Conservation (phyloP, 345 rosid genomes). For the Microcos paniculata region DNA sequence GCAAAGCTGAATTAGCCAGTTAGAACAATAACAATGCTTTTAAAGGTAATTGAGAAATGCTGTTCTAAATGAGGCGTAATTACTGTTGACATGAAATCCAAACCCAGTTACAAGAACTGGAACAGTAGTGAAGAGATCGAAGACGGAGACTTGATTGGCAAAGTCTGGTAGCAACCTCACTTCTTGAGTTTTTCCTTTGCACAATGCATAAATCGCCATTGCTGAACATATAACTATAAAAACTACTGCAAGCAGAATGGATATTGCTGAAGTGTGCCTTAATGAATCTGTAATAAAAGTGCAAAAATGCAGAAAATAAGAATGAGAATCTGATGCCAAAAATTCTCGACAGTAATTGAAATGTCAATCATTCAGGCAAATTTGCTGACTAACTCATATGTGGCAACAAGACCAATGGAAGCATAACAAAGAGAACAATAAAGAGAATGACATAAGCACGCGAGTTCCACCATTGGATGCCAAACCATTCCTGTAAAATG, state of each 20-base stretch:
- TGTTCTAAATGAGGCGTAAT: neutral
- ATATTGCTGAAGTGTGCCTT: slow-evolving; percentile 19
- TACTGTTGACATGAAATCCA: slow-evolving; percentile 10
- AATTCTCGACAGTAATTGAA: too few species aligned
- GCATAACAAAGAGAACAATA: slow-evolving; percentile 15
- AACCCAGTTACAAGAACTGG: slow-evolving; percentile 9
- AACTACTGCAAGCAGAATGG: slow-evolving; percentile 18
- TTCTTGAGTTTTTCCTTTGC: slow-evolving; percentile 11
- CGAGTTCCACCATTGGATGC: slow-evolving; percentile 21
- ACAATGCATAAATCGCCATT: slow-evolving; percentile 13
- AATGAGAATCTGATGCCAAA: neutral
- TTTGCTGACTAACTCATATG: slow-evolving; percentile 12
- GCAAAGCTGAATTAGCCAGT: neutral
- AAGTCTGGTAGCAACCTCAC: slow-evolving; percentile 12
- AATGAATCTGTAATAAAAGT: slow-evolving; percentile 13
- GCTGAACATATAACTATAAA: slow-evolving; percentile 15
- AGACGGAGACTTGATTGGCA: neutral
- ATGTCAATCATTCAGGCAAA: neutral
- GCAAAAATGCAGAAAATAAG: neutral
- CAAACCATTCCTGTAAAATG: slow-evolving; percentile 20
- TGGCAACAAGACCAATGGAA: slow-evolving; percentile 11
- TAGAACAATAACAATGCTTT: neutral
- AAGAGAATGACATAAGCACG: slow-evolving; percentile 16
- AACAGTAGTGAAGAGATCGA: slow-evolving; percentile 19
- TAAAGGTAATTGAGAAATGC: neutral